Evolutionary conservation across 768 basidiomycete genomes (phyloP), one percentile per base, ranked within the genome.

Genomic region (Trametes cinnabarina): DNA sequence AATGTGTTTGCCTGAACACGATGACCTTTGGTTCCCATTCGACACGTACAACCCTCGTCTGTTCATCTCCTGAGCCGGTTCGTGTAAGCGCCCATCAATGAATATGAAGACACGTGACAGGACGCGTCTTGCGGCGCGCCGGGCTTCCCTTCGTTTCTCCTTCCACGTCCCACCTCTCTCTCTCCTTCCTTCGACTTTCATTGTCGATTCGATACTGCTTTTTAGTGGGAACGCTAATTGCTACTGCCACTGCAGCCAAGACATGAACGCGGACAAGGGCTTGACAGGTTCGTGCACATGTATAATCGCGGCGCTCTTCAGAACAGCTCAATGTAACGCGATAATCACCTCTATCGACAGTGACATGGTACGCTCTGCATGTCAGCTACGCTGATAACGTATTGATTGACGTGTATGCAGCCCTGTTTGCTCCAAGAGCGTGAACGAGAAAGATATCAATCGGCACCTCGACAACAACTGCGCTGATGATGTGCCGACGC

Each of bases 401-500:
- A n/a, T n/a, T n/a, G n/a, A n/a, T n/a, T n/a, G n/a, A n/a, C 19
- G 15, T 35, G 19, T 43, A 19, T 47, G 12, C 11, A 70, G 69
- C 51, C 69, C 69, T 2, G 59, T 67, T 12, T 70, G 69, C 56
- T 66, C 63, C 26, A 58, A 60, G 19, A 35, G 43, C 3, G 64
- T 70, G 1, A 44, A 43, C 10, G 69, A 66, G 37, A 57, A 35
- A n/a, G 51, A 62, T 51, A 70, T 70, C 46, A 70, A 70, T 47
- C 34, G 32, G 3, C 69, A 70, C 61, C 47, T 70, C 15, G 69
- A 70, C 47, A 67, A 58, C 50, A 62, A 59, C 43, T 70, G 69
- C 40, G 41, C 61, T 4, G 65, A 65, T 12, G 43, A 65, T 32
- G 46, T 10, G 19, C 50, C 35, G 2, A 20, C 55, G 3, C 14